phyloP scores from a whole-genome alignment of 164 flowering plant species.

The Warburgia ugandensis region DNA sequence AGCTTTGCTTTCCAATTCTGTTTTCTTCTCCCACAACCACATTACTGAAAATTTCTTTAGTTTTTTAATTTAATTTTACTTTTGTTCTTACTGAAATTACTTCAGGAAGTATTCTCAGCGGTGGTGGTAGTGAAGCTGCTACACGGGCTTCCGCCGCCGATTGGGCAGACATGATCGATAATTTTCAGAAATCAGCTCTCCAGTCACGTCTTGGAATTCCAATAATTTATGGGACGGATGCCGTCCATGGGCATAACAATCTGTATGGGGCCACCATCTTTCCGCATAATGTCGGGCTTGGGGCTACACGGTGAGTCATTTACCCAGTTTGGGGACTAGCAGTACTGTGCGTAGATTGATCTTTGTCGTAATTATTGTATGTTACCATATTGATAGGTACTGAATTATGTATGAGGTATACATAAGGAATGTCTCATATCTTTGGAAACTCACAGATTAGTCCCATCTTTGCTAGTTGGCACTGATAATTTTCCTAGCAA shows the following conservation, averaged over 20 bases:
- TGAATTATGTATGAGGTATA: no score
- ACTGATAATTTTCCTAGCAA: no score
- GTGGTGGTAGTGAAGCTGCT: conserved; percentile 22
- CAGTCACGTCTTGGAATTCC: conserved; percentile 30
- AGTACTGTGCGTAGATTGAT: no score
- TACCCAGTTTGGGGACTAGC: no score
- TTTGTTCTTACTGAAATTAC: background rate
- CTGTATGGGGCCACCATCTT: conserved; percentile 32
- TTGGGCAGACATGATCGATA: conserved; percentile 35
- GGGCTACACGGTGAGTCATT: conserved; percentile 39
- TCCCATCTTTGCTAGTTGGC: no score
- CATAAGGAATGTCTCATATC: no score
- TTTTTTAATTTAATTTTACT: background rate
- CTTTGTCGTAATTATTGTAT: no score
- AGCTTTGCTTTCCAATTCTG: no score
- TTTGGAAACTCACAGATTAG: no score
- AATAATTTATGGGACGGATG: conserved; percentile 28
- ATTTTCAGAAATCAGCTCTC: conserved; percentile 18
- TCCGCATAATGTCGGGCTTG: conserved; percentile 38
- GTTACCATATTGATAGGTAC: no score
- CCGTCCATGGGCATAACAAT: conserved; percentile 36
- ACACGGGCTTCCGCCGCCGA: conserved; percentile 15
- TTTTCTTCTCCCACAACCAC: background rate
- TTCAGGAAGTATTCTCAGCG: conserved; percentile 27
- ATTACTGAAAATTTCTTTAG: background rate